A percentile compares a stretch with the other conserved stretches of the same genome.
Conservation (phyloP, 164 flowering plant genomes). For the Vitis rupestris region DNA sequence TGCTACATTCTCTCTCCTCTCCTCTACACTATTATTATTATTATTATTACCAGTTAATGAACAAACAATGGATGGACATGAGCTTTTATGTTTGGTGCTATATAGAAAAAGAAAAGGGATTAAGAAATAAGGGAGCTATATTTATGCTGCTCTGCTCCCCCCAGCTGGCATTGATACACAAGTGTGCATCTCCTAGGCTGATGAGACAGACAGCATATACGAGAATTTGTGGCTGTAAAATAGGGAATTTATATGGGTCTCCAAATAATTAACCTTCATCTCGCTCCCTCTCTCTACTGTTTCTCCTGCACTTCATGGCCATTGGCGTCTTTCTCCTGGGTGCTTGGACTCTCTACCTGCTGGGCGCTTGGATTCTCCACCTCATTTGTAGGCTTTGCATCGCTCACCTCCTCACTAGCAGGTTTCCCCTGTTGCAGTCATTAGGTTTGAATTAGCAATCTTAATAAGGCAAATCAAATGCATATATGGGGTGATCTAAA, state of each 20-base stretch:
- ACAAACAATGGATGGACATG: slow-evolving; percentile 17
- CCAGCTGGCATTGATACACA: not conserved
- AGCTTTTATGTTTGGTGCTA: slow-evolving; percentile 1
- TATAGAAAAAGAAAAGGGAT: slow-evolving; percentile 1
- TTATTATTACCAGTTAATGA: slow-evolving; percentile 9
- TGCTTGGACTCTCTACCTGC: slow-evolving; percentile 19
- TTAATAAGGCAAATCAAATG: not conserved
- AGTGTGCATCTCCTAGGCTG: slow-evolving; percentile 4
- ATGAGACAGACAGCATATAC: not conserved
- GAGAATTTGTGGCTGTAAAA: not conserved
- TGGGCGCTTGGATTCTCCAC: slow-evolving; percentile 14
- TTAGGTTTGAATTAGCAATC: not conserved
- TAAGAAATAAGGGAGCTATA: not conserved
- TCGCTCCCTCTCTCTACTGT: slow-evolving; percentile 10
- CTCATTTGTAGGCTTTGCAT: slow-evolving; percentile 18
- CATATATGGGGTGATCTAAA: no score
- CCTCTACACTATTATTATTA: slow-evolving; percentile 1
- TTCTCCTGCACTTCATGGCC: slow-evolving; percentile 24
- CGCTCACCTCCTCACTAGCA: slow-evolving; percentile 25
- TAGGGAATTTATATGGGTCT: not conserved
- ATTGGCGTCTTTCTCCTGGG: slow-evolving; percentile 26
- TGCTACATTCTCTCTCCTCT: slow-evolving; percentile 11
- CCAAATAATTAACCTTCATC: not conserved
- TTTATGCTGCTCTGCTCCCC: not conserved
- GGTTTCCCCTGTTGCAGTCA: slow-evolving; percentile 39